Base-by-base conservation (phyloP, 345 rosid species). In the Acer yangbiense region DNA sequence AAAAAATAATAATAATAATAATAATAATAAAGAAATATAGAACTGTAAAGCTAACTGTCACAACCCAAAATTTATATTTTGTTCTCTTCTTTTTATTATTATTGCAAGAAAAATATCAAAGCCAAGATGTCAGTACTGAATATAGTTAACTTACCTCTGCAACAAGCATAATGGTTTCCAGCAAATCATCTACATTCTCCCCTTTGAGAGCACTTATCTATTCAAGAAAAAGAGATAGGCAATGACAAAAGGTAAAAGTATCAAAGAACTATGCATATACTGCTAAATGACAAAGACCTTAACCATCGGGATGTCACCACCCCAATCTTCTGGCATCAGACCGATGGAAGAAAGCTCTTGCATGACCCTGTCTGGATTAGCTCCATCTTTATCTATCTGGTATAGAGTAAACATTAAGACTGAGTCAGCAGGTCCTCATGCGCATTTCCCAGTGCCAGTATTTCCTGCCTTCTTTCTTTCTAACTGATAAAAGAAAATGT, bases 121-220 rank as follows among this genome's bases (percentile, higher is more conserved):
- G 54, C 58, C 61, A 74, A 35, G 46, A 55, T 72, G 35, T 54
- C 71, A 17, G n/a, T 23, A 23, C 41, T 16, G 6, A 20, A 17
- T 35, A 69, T 35, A 71, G 54, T 79, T 58, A 62, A 82, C 94
- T 80, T 73, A 96, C 99, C 97, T 96, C 99, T 18, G 99, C 97
- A 79, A 96, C 99, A 76, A 96, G 99, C 97, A 96, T 91, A 72
- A 90, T 88, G 55, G 97, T 96, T 87, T 96, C 99, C 90, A 96
- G 83, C 78, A 96, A 85, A 78, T 92, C 97, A 84, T 91, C 91
- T 20, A 94, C 35, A 25, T 94, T 91, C 58, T 91, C 87, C 83
- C 99, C 98, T 86, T 91, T 96, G 75, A 96, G 90, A 50, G 99
- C 99, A 84, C 99, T 96, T 80, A 96, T 90, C 99, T 96, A 93